Evolutionary conservation across 2,329 filamentous ascomycete species (phyloP).

Genomic region (Pyricularia sp.): DNA sequence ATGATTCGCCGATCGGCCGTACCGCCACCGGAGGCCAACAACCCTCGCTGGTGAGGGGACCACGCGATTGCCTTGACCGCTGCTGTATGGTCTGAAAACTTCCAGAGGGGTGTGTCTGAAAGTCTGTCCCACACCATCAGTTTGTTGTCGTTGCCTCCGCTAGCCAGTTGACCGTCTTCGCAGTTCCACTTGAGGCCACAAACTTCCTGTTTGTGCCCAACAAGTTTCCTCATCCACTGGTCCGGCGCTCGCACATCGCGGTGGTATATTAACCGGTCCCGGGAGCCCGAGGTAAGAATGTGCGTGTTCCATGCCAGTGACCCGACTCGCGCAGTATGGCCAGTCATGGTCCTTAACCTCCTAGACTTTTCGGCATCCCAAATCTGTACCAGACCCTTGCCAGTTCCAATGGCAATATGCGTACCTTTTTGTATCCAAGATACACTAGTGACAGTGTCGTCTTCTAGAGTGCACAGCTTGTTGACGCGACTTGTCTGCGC

Average conservation of each 20-base stretch:
- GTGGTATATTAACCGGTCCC: conserved; percentile 89
- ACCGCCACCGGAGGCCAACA: conserved; percentile 91
- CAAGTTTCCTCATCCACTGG: conserved; percentile 78
- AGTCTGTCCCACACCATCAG: conserved; percentile 98
- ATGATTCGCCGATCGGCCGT: conserved; percentile 95
- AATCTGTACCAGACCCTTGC: conserved; percentile 90
- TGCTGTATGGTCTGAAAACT: conserved; percentile 89
- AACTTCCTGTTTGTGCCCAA: conserved; percentile 96
- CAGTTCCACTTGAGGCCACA: conserved; percentile 96
- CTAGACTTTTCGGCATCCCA: conserved; percentile 90
- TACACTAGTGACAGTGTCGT: conserved; percentile 92
- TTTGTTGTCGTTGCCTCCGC: conserved; percentile 97
- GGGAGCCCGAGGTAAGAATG: conserved; percentile 88
- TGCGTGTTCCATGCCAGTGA: conserved; percentile 97
- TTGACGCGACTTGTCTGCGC: conserved; percentile 84
- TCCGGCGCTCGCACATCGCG: conserved; percentile 89
- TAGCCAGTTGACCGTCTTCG: conserved; percentile 89
- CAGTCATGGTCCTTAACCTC: conserved; percentile 89
- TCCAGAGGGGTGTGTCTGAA: conserved; percentile 83
- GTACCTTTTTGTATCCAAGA: conserved; percentile 98
- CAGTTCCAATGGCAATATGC: conserved; percentile 89
- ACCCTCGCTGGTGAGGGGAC: conserved; percentile 90
- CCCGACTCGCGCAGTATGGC: conserved; percentile 86
- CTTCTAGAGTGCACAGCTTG: conserved; percentile 78
- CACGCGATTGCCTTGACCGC: conserved; percentile 97